Percentiles rank a stretch among this genome's conserved stretches.
These are phyloP conservation scores for Pseudomonodictys pantanalensis DNA, from an alignment of 495 filamentous ascomycete species.

Conservation along the genomic window DNA sequence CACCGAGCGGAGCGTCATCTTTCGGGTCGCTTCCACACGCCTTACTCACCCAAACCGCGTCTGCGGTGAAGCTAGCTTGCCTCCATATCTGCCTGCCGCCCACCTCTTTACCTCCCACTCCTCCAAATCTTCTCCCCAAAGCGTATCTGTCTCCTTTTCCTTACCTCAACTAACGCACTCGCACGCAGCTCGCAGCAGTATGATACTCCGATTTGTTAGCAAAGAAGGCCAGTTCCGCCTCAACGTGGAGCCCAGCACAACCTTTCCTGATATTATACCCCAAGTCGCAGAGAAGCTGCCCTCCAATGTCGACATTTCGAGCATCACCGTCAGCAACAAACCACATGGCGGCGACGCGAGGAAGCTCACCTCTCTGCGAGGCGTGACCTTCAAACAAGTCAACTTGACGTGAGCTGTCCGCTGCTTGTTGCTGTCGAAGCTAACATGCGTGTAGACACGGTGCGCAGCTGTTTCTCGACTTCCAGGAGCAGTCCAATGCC, in stretches of 20 bases:
- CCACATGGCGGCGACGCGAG: conserved; percentile 73
- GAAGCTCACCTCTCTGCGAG: conserved; percentile 61
- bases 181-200: conserved; percentile 33
- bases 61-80: background rate
- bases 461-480: conserved; percentile 83
- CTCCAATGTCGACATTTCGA: conserved; percentile 66
- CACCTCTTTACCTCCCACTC: background rate
- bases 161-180: background rate
- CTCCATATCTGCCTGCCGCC: conserved; percentile 10
- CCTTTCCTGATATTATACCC: conserved; percentile 51
- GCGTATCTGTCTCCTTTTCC: background rate
- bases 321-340: conserved; percentile 75
- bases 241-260: conserved; percentile 55
- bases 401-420: conserved; percentile 59
- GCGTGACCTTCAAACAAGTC: conserved; percentile 65
- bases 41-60: background rate
- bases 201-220: conserved; percentile 67
- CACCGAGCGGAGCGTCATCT: conserved; percentile 8
- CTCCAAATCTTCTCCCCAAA: background rate
- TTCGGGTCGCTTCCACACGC: conserved; percentile 20
- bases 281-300: conserved; percentile 64
- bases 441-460: conserved; percentile 64
- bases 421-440: background rate
- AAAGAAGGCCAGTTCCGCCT: conserved; percentile 71
- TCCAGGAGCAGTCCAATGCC: conserved; percentile 53